Evolutionary conservation across 352 stramenopile genomes (phyloP), one percentile per base, ranked within the genome.

Genomic region (Pythium grandisporangium): DNA sequence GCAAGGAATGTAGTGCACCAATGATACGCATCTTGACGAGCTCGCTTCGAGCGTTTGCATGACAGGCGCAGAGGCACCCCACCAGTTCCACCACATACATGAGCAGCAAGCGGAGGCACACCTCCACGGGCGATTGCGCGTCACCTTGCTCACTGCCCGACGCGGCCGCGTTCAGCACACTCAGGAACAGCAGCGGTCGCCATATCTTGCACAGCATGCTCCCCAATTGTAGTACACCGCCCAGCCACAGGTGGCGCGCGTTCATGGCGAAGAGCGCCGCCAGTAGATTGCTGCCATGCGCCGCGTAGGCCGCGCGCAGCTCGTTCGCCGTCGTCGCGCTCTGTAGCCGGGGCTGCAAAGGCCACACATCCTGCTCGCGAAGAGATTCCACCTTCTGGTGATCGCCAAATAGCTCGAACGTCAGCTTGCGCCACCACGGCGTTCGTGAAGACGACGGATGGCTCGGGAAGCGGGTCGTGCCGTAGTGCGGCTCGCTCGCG

Each of bases 361-460:
- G 24, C 43, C 33, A 50, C 23, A 50, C 10, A 26, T 50, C 34
- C 24, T 23, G 4, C 12, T 43, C 33, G 4, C 25, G 17, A n/a
- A 50, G 16, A 7, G 24, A 11, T 7, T 25, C 27, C 13, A 29
- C 11, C 12, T 36, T 7, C 13, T 25, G 25, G 33, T 58, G 44
- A 39, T 50, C 62, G 48, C 56, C 60, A 38, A 76, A 76, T 23
- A 61, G 45, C 44, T 67, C 41, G 51, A 70, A 62, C 34, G 61
- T 46, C 2, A 76, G 37, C 30, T 65, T 67, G 20, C 64, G 49
- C 64, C 64, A 72, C 38, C 50, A 58, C 43, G 61, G 50, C 26
- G 64, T 70, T 17, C 29, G 19, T 8, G 36, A 26, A 14, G 61
- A 57, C 16, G 57, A 53, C 7, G 61, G 61, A 26, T 76, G 55